phyloP scores from a whole-genome alignment of 1,284 basidiomycete genomes.

The Tilletia caries region DNA sequence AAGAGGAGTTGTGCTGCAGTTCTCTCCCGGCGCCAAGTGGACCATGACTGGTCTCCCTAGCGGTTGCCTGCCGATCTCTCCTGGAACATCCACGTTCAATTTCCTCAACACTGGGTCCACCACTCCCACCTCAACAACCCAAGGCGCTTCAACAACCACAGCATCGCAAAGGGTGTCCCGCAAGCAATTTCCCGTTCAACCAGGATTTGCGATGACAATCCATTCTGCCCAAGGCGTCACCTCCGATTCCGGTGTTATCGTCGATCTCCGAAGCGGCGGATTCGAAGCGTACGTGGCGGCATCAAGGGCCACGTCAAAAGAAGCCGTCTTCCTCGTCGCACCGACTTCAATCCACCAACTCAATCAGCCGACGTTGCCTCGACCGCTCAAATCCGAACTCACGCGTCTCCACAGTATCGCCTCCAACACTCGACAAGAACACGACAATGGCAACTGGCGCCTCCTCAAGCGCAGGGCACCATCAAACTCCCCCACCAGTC shows the following conservation, averaged over 20 bases:
- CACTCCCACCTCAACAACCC: no score
- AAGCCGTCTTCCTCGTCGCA: neutral
- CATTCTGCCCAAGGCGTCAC: slow-evolving; percentile 2
- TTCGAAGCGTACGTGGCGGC: neutral
- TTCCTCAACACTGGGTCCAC: no score
- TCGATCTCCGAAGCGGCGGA: neutral
- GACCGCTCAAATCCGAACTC: neutral
- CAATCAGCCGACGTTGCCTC: neutral
- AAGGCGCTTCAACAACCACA: no score
- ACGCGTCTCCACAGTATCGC: neutral
- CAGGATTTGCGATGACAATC: neutral
- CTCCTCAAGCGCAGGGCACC: neutral
- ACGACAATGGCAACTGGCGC: neutral
- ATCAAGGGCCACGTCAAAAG: neutral
- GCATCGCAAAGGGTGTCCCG: neutral
- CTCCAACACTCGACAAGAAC: neutral
- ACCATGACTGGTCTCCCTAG: neutral
- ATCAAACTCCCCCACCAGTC: no score
- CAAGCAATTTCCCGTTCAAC: neutral
- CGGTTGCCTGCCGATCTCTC: neutral
- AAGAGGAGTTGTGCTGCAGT: neutral
- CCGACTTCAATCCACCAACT: neutral
- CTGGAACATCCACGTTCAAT: neutral
- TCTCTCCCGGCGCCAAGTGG: neutral
- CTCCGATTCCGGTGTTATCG: neutral